Evolutionary conservation across 192 early-diverging fungal genomes (phyloP).

Genomic region (Lunasporangiospora selenospora): DNA sequence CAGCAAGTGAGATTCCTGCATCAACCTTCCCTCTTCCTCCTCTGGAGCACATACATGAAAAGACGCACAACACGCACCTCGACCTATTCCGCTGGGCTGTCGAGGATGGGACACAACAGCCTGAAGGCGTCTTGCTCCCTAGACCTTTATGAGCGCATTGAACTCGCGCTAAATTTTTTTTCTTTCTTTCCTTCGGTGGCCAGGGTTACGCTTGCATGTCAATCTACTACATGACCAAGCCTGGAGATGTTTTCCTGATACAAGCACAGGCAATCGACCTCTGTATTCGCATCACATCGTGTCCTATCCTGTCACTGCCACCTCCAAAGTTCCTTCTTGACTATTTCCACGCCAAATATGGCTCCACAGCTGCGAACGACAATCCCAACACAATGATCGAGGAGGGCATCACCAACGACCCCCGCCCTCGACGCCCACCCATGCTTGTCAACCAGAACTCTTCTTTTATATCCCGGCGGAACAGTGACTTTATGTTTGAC

Average conservation of each 20-base stretch:
- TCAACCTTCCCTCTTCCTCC: no score
- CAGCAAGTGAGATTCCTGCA: no score
- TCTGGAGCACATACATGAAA: no score
- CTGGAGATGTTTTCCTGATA: slow-evolving; percentile 12
- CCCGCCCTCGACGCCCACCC: slow-evolving; percentile 21
- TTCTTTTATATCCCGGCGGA: slow-evolving; percentile 1
- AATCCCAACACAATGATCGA: slow-evolving; percentile 44
- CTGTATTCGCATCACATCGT: slow-evolving; percentile 27
- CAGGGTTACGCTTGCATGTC: slow-evolving; percentile 36
- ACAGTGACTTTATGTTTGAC: slow-evolving; percentile 6
- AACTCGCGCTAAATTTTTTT: not conserved
- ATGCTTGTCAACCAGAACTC: slow-evolving; percentile 23
- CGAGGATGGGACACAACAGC: no score
- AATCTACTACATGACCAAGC: slow-evolving; percentile 37
- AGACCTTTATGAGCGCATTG: not conserved
- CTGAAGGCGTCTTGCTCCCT: no score
- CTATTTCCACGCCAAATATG: slow-evolving; percentile 29
- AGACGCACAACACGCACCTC: no score
- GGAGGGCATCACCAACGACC: slow-evolving; percentile 42
- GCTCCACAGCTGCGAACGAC: slow-evolving; percentile 11
- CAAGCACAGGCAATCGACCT: slow-evolving; percentile 37
- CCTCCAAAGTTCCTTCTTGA: slow-evolving; percentile 26
- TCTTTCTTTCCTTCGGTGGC: not conserved
- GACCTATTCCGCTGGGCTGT: not conserved
- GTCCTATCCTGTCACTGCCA: slow-evolving; percentile 40